Evolutionary conservation across 1,139 yeast genomes (phyloP), one percentile per base, ranked within the genome.

Genomic region (Waltiozyma sp.): DNA sequence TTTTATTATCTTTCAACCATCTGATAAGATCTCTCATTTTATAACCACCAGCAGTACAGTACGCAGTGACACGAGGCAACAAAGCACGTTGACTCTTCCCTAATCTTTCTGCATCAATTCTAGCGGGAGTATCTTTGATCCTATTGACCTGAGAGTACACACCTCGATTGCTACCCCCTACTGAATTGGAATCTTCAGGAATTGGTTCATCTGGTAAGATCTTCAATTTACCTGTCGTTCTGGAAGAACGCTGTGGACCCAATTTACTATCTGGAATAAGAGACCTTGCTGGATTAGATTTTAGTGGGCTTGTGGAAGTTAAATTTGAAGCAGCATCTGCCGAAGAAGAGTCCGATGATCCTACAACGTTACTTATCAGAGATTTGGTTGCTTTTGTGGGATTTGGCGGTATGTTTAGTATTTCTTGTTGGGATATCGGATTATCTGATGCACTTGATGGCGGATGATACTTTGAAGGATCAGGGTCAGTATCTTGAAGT

Each of bases 11-110:
- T 53, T 83, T 80, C 43, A 91, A 65, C 88, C 96, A 91, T 52
- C 94, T 69, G 45, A 83, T 70, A 39, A 91, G 65, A 43, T 89
- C 96, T 53, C 82, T 77, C 93, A 91, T 85, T 51, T 77, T 78
- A 59, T 88, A 91, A 21, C 94, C 80, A 34, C 96, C 91, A 38
- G 96, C 88, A 0, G 97, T 89, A 64, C 97, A 89, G 59, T 88
- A 91, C 0, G 96, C 95, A 0, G 96, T 89, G 2, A 89, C 96
- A 52, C 98, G 68, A 1, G 98, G 94, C 43, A 84, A 66, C 42
- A 82, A 62, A 40, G 80, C 83, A 47, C 98, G 70, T 59, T 91
- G 96, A 51, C 85, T 84, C 57, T 88, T 89, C 7, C 96, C 95
- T 46, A 91, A 68, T 38, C 89, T 75, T 58, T 88, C 96, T 1